Base-by-base conservation (phyloP, 1,284 basidiomycete genomes). In the Cutaneotrichosporon spelunceum region DNA sequence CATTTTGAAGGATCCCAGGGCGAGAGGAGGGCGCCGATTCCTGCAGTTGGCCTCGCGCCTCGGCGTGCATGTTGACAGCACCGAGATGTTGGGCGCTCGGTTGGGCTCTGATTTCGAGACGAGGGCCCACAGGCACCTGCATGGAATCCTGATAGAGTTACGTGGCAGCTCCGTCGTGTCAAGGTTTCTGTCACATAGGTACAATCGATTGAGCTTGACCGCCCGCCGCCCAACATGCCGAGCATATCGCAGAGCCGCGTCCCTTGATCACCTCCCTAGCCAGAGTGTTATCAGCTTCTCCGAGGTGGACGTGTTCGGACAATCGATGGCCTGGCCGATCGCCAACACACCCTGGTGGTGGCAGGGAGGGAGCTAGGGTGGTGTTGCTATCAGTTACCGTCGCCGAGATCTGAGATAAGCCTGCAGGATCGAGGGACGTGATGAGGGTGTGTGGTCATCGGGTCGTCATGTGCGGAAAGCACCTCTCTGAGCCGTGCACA, bases 401-500 rank as follows among this genome's bases (percentile, higher is more conserved):
- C 39, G 19, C 19, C 39, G 39, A 42, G 39, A 42, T 42, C 39
- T 42, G 19, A 42, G 19, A 42, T 42, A n/a, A 42, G 39, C 39
- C 39, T 42, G 39, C 39, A 42, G 39, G 39, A 42, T 42, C 39
- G 39, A 42, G 39, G 39, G 39, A 42, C 39, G 39, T 42, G 39
- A 39, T 39, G 16, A 39, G 36, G 13, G 39, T 42, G 11, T 42
- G 19, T 19, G 2, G 30, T 33, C 8, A 33, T 7, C 8, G 30
- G 8, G 30, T 2, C 8, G 13, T 33, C 30, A 33, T 33, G 13
- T n/a, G 2, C 16, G 7, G 39, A n/a, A 19, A 42, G 16, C 7
- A 5, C 39, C 6, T n/a, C 19, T n/a, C 16, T 5, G 39, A 16
- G 19, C 19, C 16, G 19, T 42, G 39, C 39, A 9, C 39, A 19